phyloP scores from a whole-genome alignment of 2,329 filamentous ascomycete genomes.

The Trichoderma arundinaceum region DNA sequence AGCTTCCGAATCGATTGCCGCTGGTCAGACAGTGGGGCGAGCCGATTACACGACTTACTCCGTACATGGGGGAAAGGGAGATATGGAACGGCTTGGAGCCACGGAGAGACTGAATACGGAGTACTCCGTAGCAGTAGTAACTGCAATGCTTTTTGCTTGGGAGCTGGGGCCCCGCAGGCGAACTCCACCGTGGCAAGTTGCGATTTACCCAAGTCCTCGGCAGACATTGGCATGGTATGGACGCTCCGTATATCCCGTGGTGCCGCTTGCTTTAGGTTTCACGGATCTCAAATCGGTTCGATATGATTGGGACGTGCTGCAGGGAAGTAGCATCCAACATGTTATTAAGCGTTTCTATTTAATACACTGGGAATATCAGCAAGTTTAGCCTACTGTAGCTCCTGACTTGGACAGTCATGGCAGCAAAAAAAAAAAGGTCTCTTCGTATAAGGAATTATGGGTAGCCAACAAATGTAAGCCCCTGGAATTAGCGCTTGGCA shows the following conservation, averaged over 20 bases:
- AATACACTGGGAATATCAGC: background rate
- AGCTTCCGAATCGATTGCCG: conserved; percentile 25
- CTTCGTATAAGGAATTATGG: background rate
- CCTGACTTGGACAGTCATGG: background rate
- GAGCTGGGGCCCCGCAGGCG: background rate
- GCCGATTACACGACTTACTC: background rate
- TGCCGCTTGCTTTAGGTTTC: background rate
- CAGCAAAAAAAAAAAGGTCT: background rate
- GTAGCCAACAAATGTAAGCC: conserved; percentile 2
- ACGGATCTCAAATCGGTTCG: no score
- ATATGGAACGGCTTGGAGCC: background rate
- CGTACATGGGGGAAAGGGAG: background rate
- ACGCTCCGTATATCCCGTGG: background rate
- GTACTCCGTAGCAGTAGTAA: background rate
- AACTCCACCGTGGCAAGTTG: conserved; percentile 13
- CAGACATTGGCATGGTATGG: background rate
- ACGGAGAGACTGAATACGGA: background rate
- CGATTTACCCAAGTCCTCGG: background rate
- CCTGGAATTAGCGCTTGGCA: background rate
- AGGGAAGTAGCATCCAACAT: background rate
- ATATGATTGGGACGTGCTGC: background rate
- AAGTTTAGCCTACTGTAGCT: background rate
- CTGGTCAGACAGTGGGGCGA: conserved; percentile 8
- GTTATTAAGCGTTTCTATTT: conserved; percentile 4
- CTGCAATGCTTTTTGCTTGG: background rate